These are phyloP conservation scores for Lepiota venenata DNA, from an alignment of 768 basidiomycete species.

Conservation along the genomic window DNA sequence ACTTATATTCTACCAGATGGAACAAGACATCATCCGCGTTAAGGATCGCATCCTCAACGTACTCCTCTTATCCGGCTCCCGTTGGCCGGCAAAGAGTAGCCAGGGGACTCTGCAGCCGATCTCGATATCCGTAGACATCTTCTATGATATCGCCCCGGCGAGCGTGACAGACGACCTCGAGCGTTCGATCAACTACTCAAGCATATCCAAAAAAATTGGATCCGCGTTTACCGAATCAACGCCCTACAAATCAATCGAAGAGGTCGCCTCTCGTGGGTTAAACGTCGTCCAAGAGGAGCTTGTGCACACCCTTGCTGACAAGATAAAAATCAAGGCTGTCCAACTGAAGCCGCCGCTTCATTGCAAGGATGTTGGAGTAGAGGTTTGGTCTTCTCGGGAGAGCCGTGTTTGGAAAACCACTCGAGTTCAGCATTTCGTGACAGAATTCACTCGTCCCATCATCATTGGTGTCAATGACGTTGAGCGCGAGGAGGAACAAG, in stretches of 20 bases:
- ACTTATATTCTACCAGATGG: too few relatives aligned
- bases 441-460: conserved; percentile 44
- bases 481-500: conserved; percentile 65
- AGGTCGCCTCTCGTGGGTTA: conserved; percentile 40
- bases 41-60: conserved; percentile 44
- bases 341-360: conserved; percentile 52
- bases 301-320: conserved; percentile 20
- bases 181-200: conserved; percentile 64
- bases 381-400: conserved; percentile 25
- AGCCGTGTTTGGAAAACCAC: conserved; percentile 19
- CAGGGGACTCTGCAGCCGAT: conserved; percentile 48
- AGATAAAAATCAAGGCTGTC: conserved; percentile 34
- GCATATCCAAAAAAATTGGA: conserved; percentile 31
- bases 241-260: conserved; percentile 41
- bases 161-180: conserved; percentile 51
- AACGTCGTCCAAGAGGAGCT: conserved; percentile 32
- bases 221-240: conserved; percentile 21
- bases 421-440: conserved; percentile 22
- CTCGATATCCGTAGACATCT: conserved; percentile 46
- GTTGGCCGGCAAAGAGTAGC: conserved; percentile 36
- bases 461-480: conserved; percentile 68
- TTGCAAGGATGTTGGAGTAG: conserved; percentile 40
- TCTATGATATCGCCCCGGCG: conserved; percentile 44
- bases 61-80: conserved; percentile 37
- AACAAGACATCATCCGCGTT: conserved; percentile 37